Evolutionary conservation across 306 rosid genomes (phyloP), one percentile per base, ranked within the genome.

Genomic region (Fagus sylvatica): DNA sequence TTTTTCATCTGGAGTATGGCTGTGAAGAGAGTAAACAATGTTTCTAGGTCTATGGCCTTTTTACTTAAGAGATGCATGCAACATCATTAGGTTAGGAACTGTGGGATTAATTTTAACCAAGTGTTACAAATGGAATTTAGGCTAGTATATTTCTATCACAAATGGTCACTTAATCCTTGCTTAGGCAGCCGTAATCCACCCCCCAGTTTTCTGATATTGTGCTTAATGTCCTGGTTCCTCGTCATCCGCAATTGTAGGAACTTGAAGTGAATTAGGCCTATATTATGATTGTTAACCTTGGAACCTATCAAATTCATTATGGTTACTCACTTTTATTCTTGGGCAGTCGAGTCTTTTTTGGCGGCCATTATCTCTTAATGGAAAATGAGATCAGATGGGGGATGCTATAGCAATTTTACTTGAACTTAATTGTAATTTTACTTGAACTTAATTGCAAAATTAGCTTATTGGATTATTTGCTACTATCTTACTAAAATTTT

Each of bases 1-100:
- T 61, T 73, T 43, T 62, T 54, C 76, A 15, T 78, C 59, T 73
- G 42, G 74, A 39, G 34, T 36, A 2, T 36, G 69, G 43, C 15
- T 59, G 34, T 59, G 69, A 17, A 66, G 71, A 37, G 4, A 66
- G 49, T 66, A 17, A 39, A 62, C n/a, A 16, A 16, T 66, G n/a
- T 66, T 66, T 66, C 49, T 66, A 16, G 49, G 48, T 6, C 3
- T 39, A 39, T 34, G 13, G 32, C 49, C 17, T 66, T 66, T 16
- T 66, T 28, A 30, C 34, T 16, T n/a, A 2, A n/a, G 49, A 0
- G 71, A 66, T 3, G 49, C 16, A 12, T 3, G 48, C 71, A 11
- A 66, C 46, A 17, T 66, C 49, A 7, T n/a, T 37, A 3, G 71
- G 32, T 40, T 8, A 6, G n/a, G 69, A 62, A 7, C 15, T 30